Conservation (phyloP, 73 alveolate genomes). For the Paramecium biaurelia region DNA sequence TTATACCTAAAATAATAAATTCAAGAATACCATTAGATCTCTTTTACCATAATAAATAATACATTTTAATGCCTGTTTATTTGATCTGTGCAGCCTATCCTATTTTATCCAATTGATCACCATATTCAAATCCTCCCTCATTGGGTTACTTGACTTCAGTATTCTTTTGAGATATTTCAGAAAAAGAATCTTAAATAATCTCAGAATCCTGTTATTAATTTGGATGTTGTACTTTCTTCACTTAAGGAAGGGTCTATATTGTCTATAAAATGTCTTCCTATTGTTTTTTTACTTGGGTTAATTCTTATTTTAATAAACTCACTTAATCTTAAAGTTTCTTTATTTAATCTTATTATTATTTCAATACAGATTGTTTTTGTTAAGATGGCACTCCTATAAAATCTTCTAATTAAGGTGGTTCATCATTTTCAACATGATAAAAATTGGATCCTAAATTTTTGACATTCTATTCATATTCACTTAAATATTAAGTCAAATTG, state of each 20-base stretch:
- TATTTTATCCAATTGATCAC: neutral
- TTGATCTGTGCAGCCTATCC: neutral
- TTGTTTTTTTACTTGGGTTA: neutral
- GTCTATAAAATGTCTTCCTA: neutral
- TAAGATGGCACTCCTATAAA: neutral
- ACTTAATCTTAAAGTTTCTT: neutral
- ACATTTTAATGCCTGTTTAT: neutral
- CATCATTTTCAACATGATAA: neutral
- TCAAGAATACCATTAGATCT: neutral
- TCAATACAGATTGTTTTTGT: neutral
- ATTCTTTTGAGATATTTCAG: neutral
- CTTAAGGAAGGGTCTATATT: neutral
- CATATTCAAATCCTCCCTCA: neutral
- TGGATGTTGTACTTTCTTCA: neutral
- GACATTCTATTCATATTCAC: neutral
- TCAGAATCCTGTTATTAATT: neutral
- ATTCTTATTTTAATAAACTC: neutral
- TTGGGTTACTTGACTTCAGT: neutral
- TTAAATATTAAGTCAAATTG: neutral
- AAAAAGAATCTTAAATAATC: neutral
- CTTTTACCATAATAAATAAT: neutral
- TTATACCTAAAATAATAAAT: neutral
- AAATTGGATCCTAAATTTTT: neutral
- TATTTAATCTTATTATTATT: neutral
- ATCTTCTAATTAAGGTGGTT: neutral